These are phyloP conservation scores for Tuber calosporum DNA, from an alignment of 495 filamentous ascomycete genomes.

Conservation along the genomic window DNA sequence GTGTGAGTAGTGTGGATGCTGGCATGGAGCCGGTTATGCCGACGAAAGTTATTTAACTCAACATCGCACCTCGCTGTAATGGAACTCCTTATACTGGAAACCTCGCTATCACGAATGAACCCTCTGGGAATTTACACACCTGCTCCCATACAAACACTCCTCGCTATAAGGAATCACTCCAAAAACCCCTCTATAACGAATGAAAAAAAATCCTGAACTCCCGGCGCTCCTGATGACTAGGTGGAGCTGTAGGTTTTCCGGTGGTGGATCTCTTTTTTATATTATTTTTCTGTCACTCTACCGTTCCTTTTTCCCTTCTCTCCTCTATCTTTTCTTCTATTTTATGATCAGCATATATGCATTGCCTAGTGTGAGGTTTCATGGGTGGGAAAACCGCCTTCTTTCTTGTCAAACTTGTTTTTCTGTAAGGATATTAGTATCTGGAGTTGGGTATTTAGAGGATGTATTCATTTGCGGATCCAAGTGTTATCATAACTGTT, in stretches of 20 bases:
- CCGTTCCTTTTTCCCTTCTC: not conserved
- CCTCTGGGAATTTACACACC: too few relatives aligned
- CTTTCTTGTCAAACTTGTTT: not conserved
- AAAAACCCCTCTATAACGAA: too few relatives aligned
- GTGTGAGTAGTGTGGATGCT: not conserved
- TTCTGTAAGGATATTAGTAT: not conserved
- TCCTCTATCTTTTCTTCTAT: not conserved
- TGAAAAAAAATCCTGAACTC: too few relatives aligned
- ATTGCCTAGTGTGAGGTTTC: not conserved
- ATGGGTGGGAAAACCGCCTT: not conserved
- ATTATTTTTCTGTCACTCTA: too few relatives aligned
- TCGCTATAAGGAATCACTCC: too few relatives aligned
- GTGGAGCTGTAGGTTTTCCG: too few relatives aligned
- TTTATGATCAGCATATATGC: not conserved
- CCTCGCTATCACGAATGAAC: too few relatives aligned
- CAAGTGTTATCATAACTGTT: not conserved
- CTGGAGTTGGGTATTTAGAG: not conserved
- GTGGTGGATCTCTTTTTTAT: not conserved
- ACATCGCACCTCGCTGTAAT: too few relatives aligned
- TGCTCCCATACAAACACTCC: too few relatives aligned
- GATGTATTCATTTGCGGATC: not conserved
- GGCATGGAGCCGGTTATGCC: not conserved
- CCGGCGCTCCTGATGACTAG: too few relatives aligned
- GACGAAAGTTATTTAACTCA: not conserved
- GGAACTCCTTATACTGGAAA: too few relatives aligned